Evolutionary conservation across 2,329 filamentous ascomycete genomes (phyloP), one percentile per base, ranked within the genome.

Genomic region (Fusarium newnesense): DNA sequence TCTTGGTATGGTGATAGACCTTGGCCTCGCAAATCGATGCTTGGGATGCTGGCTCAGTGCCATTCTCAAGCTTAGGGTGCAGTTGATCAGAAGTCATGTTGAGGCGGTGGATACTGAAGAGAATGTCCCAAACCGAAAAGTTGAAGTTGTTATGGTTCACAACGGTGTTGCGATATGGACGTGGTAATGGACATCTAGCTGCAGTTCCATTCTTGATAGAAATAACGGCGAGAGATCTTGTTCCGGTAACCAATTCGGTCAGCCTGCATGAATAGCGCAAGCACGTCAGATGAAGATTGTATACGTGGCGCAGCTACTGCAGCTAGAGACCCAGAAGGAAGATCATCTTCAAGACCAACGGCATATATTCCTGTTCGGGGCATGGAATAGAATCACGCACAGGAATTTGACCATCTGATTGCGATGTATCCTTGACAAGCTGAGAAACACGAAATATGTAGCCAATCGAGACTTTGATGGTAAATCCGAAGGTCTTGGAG

Each of bases 81-180:
- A 9, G 9, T 7, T 26, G n/a, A 26, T 26, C 24, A 6, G 32
- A 15, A 26, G 49, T 37, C 49, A 53, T 53, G 4, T 10, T 26
- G 6, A 1, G 12, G 13, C 1, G 2, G 7, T 18, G 28, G 12
- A 50, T 2, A 32, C 7, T 24, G 10, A 32, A 18, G 3, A 18
- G 5, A 24, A 9, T 37, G 32, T 21, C 0, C 7, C 26, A 24
- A 7, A 7, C 4, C 9, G 8, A 37, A 12, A 53, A 7, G 9
- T 16, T 11, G 12, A 15, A 18, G 6, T 8, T 26, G 19, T 26
- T 0, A 21, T 26, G 49, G 12, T 4, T 11, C 6, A 13, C 19
- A 5, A 10, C 2, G 6, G 21, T 30, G 3, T 1, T 46, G 43
- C 4, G 11, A 4, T 26, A 18, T 46, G 5, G 1, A 47, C 13